phyloP scores from a whole-genome alignment of 2,329 filamentous ascomycete species.

The Ascocoryne sarcoides region DNA sequence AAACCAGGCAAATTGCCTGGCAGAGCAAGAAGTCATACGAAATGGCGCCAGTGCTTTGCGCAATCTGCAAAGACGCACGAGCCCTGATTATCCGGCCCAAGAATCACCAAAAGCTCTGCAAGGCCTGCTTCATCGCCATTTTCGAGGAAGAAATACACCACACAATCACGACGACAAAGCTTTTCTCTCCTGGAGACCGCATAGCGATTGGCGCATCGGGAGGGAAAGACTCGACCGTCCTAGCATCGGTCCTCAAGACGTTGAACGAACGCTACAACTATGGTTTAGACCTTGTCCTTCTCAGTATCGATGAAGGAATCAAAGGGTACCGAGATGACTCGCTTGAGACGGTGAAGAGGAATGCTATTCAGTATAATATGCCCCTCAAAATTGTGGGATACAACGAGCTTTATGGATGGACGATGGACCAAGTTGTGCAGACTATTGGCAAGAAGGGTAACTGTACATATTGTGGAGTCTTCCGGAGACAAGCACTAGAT shows the following conservation, averaged over 20 bases:
- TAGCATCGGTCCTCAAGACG: constrained; percentile 90
- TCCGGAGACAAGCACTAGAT: constrained; percentile 86
- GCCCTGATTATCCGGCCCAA: constrained; percentile 91
- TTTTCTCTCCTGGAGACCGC: constrained; percentile 76
- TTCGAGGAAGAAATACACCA: constrained; percentile 94
- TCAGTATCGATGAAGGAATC: constrained; percentile 96
- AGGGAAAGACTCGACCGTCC: constrained; percentile 93
- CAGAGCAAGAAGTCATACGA: too few relatives aligned
- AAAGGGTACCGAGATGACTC: constrained; percentile 95
- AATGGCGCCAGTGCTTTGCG: constrained; percentile 69
- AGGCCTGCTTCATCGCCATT: constrained; percentile 71
- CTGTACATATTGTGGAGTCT: constrained; percentile 97
- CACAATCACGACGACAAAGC: constrained; percentile 71
- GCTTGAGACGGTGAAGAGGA: constrained; percentile 91
- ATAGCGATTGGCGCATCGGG: constrained; percentile 94
- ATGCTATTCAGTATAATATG: constrained; percentile 86
- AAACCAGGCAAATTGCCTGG: too few relatives aligned
- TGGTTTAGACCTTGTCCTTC: constrained; percentile 72
- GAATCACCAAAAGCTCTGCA: constrained; percentile 90
- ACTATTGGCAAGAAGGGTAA: constrained; percentile 97
- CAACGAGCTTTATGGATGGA: constrained; percentile 92
- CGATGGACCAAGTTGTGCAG: constrained; percentile 97
- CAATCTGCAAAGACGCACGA: constrained; percentile 64
- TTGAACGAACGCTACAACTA: constrained; percentile 86
- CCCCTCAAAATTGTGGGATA: constrained; percentile 88